Evolutionary conservation across 116 monocot species (phyloP).

Genomic region (Trichopus zeylanicus): DNA sequence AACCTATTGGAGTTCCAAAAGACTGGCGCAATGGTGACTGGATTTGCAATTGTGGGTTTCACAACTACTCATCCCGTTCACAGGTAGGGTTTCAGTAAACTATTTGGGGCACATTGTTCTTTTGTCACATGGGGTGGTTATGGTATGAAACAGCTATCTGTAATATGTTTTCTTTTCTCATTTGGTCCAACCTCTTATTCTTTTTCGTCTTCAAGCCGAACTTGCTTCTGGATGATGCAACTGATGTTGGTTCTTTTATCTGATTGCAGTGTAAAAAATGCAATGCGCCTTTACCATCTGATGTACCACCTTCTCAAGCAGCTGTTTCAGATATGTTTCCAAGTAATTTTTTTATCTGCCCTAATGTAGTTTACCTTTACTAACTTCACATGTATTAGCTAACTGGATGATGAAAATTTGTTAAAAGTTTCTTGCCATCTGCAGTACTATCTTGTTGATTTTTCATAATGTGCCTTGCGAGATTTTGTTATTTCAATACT

Average conservation of each 20-base stretch:
- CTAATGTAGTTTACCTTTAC: neutral
- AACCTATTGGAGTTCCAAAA: conserved; percentile 39
- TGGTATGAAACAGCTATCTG: too few species aligned
- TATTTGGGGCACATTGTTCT: neutral
- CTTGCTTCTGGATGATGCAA: neutral
- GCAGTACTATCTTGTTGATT: too few species aligned
- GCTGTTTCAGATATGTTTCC: conserved; percentile 47
- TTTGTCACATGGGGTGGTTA: neutral
- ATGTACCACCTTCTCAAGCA: conserved; percentile 33
- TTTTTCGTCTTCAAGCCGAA: neutral
- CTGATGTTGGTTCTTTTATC: neutral
- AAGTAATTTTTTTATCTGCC: conserved; percentile 64
- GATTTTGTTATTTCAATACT: too few species aligned
- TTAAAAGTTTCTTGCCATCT: too few species aligned
- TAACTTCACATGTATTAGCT: neutral
- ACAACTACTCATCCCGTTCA: conserved; percentile 88
- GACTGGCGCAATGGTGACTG: conserved; percentile 94
- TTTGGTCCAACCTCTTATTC: neutral
- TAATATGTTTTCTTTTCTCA: neutral
- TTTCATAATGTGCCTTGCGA: too few species aligned
- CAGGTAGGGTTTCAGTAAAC: conserved; percentile 23
- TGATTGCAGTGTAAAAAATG: conserved; percentile 83
- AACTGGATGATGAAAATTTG: too few species aligned
- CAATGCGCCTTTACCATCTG: conserved; percentile 48
- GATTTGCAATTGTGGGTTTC: conserved; percentile 92